Percentiles rank a stretch among this genome's conserved stretches.
Evolutionary conservation across 2,329 filamentous ascomycete species (phyloP).

Genomic region (Microdochium paspali): DNA sequence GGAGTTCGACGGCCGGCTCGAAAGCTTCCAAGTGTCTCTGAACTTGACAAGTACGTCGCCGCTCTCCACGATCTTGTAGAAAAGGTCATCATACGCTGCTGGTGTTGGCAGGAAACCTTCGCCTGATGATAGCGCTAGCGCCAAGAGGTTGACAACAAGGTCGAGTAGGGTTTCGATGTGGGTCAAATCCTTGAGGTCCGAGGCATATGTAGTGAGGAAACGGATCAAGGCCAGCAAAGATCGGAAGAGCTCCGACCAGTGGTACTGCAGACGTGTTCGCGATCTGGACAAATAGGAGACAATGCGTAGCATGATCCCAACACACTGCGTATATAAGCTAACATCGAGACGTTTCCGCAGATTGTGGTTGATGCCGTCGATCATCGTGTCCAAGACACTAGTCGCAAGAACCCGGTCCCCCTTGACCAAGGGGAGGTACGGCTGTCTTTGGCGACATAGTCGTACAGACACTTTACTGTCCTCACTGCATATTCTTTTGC

Average conservation of each 20-base stretch:
- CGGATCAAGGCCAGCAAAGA: constrained; percentile 79
- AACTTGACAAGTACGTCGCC: constrained; percentile 78
- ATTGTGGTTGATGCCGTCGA: constrained; percentile 92
- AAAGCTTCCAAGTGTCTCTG: constrained; percentile 62
- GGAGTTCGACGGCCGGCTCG: constrained; percentile 51
- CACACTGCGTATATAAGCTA: constrained; percentile 70
- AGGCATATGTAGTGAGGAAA: constrained; percentile 80
- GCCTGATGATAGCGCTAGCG: constrained; percentile 74
- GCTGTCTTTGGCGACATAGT: constrained; percentile 81
- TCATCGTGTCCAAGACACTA: constrained; percentile 73
- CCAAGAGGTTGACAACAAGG: constrained; percentile 71
- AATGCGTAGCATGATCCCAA: constrained; percentile 74
- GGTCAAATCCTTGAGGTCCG: constrained; percentile 61
- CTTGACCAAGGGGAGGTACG: constrained; percentile 67
- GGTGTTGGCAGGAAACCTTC: constrained; percentile 86
- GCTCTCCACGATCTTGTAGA: constrained; percentile 95
- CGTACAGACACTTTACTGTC: constrained; percentile 67
- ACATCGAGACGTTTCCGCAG: constrained; percentile 77
- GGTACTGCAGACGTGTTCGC: constrained; percentile 73
- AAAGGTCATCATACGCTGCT: constrained; percentile 86
- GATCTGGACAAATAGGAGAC: constrained; percentile 78
- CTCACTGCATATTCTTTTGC: constrained; percentile 75
- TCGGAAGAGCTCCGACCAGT: constrained; percentile 94
- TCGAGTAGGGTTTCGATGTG: constrained; percentile 68
- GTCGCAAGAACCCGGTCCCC: constrained; percentile 66